Evolutionary conservation across 208 protist genomes (phyloP).

Genomic region (Acanthamoeba healyi): DNA sequence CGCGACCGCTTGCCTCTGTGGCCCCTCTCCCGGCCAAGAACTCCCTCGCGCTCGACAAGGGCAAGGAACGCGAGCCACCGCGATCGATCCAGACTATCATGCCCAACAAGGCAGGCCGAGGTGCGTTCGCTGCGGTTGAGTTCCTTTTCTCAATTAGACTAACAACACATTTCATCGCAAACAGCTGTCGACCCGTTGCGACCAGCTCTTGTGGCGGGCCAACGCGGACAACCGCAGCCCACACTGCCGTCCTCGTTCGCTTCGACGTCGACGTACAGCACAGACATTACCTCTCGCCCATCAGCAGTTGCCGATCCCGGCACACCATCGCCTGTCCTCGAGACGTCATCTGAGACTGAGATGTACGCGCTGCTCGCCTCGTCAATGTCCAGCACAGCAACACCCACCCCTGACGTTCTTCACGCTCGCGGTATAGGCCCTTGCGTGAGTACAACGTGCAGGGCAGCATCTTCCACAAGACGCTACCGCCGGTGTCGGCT

Average conservation of each 20-base stretch:
- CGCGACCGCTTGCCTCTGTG: not conserved
- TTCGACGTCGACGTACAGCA: not conserved
- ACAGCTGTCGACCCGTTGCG: not conserved
- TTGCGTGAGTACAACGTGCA: not conserved
- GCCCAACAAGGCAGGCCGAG: not conserved
- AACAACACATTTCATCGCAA: not conserved
- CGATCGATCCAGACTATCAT: constrained; percentile 61
- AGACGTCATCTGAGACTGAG: not conserved
- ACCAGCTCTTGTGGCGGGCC: not conserved
- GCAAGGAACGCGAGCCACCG: constrained; percentile 53
- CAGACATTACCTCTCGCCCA: not conserved
- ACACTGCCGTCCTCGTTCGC: constrained; percentile 27
- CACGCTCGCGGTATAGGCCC: not conserved
- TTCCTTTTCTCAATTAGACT: not conserved
- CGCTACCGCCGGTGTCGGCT: not conserved
- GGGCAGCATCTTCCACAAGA: not conserved
- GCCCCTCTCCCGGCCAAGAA: not conserved
- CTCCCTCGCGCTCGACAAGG: constrained; percentile 38
- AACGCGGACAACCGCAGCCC: not conserved
- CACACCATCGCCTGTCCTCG: not conserved
- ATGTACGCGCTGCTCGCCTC: not conserved
- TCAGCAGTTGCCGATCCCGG: not conserved
- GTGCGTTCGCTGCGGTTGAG: not conserved
- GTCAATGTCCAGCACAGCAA: no score
- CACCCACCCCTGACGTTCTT: no score